Evolutionary conservation across 176 grass and related monocot genomes (phyloP).

Genomic region (Phoenix dactylifera): DNA sequence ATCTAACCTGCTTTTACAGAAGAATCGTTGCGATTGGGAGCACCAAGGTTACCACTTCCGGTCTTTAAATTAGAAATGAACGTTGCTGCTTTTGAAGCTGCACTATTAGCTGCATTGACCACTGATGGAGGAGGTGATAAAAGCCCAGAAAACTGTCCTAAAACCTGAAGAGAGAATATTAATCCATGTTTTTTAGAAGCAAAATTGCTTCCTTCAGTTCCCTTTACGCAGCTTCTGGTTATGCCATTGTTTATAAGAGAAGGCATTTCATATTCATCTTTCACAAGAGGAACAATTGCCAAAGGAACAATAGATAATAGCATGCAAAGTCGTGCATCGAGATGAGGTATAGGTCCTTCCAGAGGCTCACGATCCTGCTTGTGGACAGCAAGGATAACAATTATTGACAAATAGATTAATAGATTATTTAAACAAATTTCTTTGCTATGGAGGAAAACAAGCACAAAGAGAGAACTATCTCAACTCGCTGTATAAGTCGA

Average conservation of each 20-base stretch:
- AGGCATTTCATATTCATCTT: constrained; percentile 1
- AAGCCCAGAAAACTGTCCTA: constrained; percentile 3
- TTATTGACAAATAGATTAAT: not conserved
- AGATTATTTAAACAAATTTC: no score
- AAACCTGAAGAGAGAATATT: not conserved
- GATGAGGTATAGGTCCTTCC: constrained; percentile 3
- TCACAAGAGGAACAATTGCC: constrained; percentile 5
- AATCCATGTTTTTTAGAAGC: constrained; percentile 6
- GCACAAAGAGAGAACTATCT: not conserved
- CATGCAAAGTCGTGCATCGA: constrained; percentile 3
- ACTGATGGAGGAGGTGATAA: not conserved
- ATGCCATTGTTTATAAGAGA: not conserved
- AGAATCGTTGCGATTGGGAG: constrained; percentile 12
- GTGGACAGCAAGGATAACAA: not conserved
- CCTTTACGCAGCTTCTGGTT: no score
- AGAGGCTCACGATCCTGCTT: not conserved
- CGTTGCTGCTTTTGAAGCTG: not conserved
- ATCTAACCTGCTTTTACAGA: not conserved
- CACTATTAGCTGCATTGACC: constrained; percentile 3
- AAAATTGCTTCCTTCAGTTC: no score
- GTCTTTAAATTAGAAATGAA: constrained; percentile 8
- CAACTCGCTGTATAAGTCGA: constrained; percentile 8
- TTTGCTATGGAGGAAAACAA: no score
- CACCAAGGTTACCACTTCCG: constrained; percentile 11
- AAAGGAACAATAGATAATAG: constrained; percentile 9